These are phyloP conservation scores for Helotiales sp. DNA, from an alignment of 2,329 filamentous ascomycete species.

Conservation along the genomic window DNA sequence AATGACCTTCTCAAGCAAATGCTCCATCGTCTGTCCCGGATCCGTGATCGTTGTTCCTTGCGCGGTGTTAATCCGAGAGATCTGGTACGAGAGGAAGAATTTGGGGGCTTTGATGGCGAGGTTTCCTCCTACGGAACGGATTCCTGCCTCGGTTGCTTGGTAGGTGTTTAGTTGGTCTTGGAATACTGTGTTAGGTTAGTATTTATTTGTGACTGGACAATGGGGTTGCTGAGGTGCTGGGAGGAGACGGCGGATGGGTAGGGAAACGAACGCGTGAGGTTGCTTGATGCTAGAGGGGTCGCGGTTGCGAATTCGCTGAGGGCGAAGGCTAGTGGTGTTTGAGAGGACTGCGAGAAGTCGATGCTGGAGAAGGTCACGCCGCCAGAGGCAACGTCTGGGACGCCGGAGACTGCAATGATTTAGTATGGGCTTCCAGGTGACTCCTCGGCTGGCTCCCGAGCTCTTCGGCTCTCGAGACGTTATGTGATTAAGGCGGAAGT, in stretches of 20 bases:
- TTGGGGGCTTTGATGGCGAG: conserved; percentile 62
- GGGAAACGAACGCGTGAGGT: no score
- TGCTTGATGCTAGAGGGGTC: conserved; percentile 46
- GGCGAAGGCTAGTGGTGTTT: conserved; percentile 53
- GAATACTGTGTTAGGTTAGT: no score
- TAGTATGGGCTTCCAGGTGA: no score
- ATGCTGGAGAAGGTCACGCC: conserved; percentile 51
- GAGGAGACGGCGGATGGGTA: no score
- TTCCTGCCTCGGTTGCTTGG: conserved; percentile 58
- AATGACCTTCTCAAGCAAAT: conserved; percentile 56
- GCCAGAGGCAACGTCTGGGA: conserved; percentile 57
- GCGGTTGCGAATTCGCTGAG: conserved; percentile 54
- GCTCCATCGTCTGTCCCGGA: conserved; percentile 54
- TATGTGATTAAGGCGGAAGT: not conserved
- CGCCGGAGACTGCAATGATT: conserved; percentile 37
- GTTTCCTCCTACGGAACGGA: conserved; percentile 52
- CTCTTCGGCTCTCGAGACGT: no score
- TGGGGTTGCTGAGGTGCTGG: no score
- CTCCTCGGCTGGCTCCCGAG: no score
- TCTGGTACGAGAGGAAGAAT: conserved; percentile 62
- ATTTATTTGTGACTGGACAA: no score
- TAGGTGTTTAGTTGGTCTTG: conserved; percentile 56
- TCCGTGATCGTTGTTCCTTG: conserved; percentile 54
- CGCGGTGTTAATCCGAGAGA: conserved; percentile 58
- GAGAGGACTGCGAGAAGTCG: conserved; percentile 53